Percentiles rank a stretch among this genome's conserved stretches.
Conservation (phyloP, 164 flowering plant species). For the Buxus sempervirens region DNA sequence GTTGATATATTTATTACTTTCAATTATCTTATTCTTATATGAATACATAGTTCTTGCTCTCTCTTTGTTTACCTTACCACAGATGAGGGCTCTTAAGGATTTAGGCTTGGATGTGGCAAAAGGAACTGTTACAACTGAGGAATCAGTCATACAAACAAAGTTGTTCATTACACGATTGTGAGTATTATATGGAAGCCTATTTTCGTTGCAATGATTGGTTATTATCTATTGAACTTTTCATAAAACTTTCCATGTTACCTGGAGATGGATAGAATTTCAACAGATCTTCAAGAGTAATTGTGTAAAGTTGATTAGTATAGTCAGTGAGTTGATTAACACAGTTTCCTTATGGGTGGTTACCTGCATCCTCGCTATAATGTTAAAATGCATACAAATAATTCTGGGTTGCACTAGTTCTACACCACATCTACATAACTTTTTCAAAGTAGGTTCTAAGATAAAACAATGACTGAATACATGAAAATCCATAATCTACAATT, state of each 20-base stretch:
- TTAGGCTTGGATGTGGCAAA: slow-evolving; percentile 83
- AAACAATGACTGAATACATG: not conserved
- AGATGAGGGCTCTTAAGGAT: slow-evolving; percentile 89
- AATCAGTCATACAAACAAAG: slow-evolving; percentile 63
- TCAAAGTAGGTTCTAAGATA: not conserved
- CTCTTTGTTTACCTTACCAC: slow-evolving; percentile 11
- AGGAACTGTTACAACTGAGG: slow-evolving; percentile 80
- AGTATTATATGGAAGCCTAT: slow-evolving; percentile 23
- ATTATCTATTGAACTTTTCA: no score
- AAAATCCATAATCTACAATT: not conserved
- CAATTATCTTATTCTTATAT: slow-evolving; percentile 4
- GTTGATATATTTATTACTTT: not conserved
- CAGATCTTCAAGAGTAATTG: not conserved
- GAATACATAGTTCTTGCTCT: slow-evolving; percentile 1
- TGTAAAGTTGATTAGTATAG: not conserved
- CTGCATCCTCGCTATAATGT: not conserved
- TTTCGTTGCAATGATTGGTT: not conserved
- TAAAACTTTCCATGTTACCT: not conserved
- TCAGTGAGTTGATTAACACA: not conserved
- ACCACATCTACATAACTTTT: not conserved
- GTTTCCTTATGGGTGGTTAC: not conserved
- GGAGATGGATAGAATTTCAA: not conserved
- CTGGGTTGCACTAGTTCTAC: not conserved
- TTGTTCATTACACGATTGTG: slow-evolving; percentile 66
- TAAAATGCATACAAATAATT: not conserved